Conservation (phyloP, 2,329 filamentous ascomycete species). For the Phyllosticta citriasiana region DNA sequence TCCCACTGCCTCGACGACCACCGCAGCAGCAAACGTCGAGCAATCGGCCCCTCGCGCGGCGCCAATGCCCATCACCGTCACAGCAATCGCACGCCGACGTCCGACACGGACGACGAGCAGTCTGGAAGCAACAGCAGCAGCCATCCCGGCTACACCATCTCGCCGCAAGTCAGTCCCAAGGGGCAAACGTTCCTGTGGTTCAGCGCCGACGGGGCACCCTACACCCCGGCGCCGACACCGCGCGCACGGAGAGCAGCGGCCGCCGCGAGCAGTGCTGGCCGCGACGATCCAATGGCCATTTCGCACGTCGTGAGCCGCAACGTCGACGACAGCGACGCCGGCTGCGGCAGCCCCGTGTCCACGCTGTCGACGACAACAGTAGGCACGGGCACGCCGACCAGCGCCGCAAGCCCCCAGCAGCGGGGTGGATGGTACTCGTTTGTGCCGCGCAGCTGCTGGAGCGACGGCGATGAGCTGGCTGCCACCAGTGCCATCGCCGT, state of each 20-base stretch:
- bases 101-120: neutral
- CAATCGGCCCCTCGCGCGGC: neutral
- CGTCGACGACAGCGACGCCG: neutral
- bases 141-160: neutral
- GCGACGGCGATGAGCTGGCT: slow-evolving; percentile 17
- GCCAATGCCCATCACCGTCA: neutral
- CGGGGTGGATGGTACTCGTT: neutral
- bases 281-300: neutral
- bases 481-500: slow-evolving; percentile 9
- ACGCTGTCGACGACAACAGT: neutral
- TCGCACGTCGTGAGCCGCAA: neutral
- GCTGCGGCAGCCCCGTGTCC: neutral
- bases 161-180: neutral
- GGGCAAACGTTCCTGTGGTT: neutral
- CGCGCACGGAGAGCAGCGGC: neutral
- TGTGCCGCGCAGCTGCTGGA: neutral
- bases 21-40: neutral
- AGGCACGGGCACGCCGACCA: neutral
- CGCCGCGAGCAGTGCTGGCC: neutral
- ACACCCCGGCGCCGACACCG: neutral
- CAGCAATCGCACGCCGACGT: neutral
- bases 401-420: neutral
- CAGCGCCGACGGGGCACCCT: neutral
- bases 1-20: neutral
- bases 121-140: neutral